Evolutionary conservation across 345 rosid species (phyloP).

Genomic region (Leavenworthia alabamica): DNA sequence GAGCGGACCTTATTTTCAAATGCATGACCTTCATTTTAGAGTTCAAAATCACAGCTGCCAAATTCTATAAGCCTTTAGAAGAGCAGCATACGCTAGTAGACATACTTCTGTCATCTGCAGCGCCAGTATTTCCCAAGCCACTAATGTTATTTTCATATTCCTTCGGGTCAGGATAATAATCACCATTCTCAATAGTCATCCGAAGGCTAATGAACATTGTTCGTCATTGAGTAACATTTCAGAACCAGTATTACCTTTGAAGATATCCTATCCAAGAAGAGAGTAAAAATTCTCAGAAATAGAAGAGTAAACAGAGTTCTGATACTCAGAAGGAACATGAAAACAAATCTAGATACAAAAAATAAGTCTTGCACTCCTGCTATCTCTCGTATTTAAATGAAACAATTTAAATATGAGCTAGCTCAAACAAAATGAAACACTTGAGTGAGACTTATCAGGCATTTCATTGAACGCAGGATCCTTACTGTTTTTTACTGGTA

Average conservation of each 20-base stretch:
- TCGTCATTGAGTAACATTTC: not conserved
- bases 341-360: not conserved
- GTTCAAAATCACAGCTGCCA: not conserved
- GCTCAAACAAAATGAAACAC: not conserved
- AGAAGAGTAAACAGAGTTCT: not conserved
- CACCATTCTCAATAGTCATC: not conserved
- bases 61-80: not conserved
- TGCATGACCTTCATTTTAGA: not conserved
- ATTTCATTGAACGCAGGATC: not conserved
- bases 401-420: not conserved
- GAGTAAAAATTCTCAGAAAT: not conserved
- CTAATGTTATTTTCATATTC: not conserved
- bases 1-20: not conserved
- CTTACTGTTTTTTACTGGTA: not conserved
- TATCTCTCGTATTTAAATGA: not conserved
- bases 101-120: not conserved
- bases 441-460: not conserved
- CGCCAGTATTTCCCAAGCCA: not conserved
- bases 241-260: not conserved
- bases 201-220: not conserved
- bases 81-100: not conserved
- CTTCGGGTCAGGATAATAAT: not conserved
- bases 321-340: not conserved
- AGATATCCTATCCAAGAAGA: not conserved
- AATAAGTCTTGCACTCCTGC: too few species aligned